Percentiles rank a stretch among this genome's conserved stretches.
These are phyloP conservation scores for Polyporus tsugae DNA, from an alignment of 1,284 basidiomycete genomes.

Conservation along the genomic window DNA sequence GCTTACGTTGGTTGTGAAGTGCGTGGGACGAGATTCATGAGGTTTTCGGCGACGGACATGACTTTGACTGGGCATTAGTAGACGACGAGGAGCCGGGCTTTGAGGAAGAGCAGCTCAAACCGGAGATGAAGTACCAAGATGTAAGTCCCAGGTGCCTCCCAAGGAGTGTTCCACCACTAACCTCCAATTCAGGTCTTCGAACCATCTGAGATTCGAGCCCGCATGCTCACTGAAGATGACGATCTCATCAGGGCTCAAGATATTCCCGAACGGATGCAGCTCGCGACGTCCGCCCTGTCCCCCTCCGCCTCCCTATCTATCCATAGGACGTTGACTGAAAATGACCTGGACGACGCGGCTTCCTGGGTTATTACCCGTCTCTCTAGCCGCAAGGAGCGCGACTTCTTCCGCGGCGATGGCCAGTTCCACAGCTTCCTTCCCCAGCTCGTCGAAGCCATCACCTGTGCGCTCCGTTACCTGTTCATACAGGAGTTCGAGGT, in stretches of 20 bases:
- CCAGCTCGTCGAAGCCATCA: conserved; percentile 84
- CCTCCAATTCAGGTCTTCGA: conserved; percentile 84
- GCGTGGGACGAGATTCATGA: conserved; percentile 98
- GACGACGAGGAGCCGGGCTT: conserved; percentile 75
- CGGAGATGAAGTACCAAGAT: conserved; percentile 89
- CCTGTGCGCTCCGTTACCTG: conserved; percentile 82
- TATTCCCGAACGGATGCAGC: conserved; percentile 96
- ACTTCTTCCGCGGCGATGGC: conserved; percentile 76
- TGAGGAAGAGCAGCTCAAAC: conserved; percentile 69
- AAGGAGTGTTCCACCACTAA: conserved; percentile 18
- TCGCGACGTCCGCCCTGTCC: conserved; percentile 87
- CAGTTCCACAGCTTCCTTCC: conserved; percentile 66
- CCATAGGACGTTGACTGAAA: conserved; percentile 71
- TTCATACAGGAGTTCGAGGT: conserved; percentile 93
- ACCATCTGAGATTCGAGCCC: conserved; percentile 93
- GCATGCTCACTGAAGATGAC: conserved; percentile 94
- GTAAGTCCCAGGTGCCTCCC: conserved; percentile 54
- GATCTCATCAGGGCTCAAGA: conserved; percentile 92
- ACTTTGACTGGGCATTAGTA: conserved; percentile 94
- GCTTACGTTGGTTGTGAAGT: conserved; percentile 52
- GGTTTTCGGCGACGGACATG: conserved; percentile 96
- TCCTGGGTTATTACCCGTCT: conserved; percentile 91
- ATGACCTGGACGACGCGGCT: conserved; percentile 84
- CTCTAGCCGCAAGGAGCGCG: conserved; percentile 78
- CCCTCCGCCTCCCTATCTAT: conserved; percentile 71